Conservation (phyloP, 2,329 filamentous ascomycete species). For the Cryphonectria radicalis region DNA sequence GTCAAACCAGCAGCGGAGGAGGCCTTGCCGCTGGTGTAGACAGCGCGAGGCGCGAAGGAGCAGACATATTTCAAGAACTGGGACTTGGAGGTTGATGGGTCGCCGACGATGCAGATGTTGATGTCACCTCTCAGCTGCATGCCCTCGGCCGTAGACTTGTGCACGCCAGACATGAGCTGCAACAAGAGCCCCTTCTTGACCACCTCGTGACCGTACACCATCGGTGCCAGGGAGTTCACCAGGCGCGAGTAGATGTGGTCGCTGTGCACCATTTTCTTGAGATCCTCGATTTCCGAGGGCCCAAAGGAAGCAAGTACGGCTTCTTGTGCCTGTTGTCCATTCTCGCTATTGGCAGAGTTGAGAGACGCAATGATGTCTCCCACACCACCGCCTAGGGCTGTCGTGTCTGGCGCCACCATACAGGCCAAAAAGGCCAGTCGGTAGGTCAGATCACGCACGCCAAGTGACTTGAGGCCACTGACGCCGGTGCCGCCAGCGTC, state of each 20-base stretch:
- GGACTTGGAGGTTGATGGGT: conserved; percentile 95
- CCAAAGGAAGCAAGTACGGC: conserved; percentile 87
- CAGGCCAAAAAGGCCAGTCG: conserved; percentile 94
- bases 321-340: conserved; percentile 84
- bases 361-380: conserved; percentile 84
- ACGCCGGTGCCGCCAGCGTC: conserved; percentile 87
- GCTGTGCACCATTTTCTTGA: conserved; percentile 91
- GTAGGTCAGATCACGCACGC: conserved; percentile 94
- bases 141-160: conserved; percentile 88
- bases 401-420: conserved; percentile 91
- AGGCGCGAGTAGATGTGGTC: conserved; percentile 93
- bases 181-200: conserved; percentile 96
- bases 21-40: conserved; percentile 97
- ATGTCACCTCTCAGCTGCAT: conserved; percentile 97
- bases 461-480: conserved; percentile 85
- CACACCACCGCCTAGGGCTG: conserved; percentile 78
- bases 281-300: conserved; percentile 83
- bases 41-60: conserved; percentile 92
- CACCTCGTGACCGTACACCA: conserved; percentile 95
- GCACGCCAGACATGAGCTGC: conserved; percentile 94
- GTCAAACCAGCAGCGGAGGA: conserved; percentile 97
- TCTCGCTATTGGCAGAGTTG: conserved; percentile 71
- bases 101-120: conserved; percentile 98
- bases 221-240: conserved; percentile 92
- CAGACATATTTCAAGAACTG: conserved; percentile 99